These are phyloP conservation scores for Cyclotella distinguenda DNA, from an alignment of 108 stramenopile genomes.

Conservation along the genomic window DNA sequence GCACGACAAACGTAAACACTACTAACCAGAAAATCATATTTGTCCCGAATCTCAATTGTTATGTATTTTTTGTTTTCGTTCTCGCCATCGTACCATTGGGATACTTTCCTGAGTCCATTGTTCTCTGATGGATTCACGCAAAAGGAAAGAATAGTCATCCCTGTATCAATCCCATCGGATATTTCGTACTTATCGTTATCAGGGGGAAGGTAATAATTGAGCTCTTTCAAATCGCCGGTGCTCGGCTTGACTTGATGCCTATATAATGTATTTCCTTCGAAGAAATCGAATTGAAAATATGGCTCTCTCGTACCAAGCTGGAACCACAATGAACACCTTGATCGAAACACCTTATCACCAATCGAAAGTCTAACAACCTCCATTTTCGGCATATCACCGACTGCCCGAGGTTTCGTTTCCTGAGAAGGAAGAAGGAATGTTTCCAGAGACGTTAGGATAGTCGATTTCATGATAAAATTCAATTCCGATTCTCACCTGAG, in stretches of 20 bases:
- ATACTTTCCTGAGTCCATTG: constrained; percentile 40
- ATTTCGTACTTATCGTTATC: constrained; percentile 11
- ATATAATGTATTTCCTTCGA: neutral
- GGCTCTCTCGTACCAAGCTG: constrained; percentile 36
- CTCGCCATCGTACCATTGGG: constrained; percentile 24
- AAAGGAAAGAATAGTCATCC: constrained; percentile 49
- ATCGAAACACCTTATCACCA: constrained; percentile 43
- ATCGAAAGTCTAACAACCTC: constrained; percentile 57
- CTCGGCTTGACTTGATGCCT: constrained; percentile 18
- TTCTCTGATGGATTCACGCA: constrained; percentile 36
- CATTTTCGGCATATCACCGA: constrained; percentile 31
- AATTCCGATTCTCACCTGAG: neutral
- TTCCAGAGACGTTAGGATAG: neutral
- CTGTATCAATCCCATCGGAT: constrained; percentile 22
- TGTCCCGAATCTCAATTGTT: constrained; percentile 46
- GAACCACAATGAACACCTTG: constrained; percentile 36
- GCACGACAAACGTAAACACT: no score
- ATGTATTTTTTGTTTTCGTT: constrained; percentile 38
- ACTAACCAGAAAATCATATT: constrained; percentile 42
- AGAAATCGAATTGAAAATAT: constrained; percentile 31
- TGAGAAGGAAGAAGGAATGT: neutral
- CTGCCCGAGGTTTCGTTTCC: constrained; percentile 8
- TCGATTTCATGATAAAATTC: neutral
- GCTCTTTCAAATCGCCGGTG: constrained; percentile 45
- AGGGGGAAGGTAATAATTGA: constrained; percentile 38